phyloP scores from a whole-genome alignment of 108 stramenopile species.

The Aureococcus anophagefferens region DNA sequence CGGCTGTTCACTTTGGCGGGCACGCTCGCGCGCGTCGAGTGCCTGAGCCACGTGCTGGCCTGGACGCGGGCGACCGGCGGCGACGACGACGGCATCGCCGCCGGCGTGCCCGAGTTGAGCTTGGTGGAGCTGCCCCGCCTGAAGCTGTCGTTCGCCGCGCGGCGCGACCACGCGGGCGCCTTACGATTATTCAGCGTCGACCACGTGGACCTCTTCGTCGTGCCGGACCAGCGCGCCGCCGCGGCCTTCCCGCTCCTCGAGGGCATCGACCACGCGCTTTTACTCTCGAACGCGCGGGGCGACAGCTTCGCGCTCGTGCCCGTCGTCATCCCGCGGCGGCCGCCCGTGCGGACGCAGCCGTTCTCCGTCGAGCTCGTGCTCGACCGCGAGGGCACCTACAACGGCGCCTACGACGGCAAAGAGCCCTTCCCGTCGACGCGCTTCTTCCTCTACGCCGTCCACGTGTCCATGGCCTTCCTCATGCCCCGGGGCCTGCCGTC shows the following conservation, averaged over 20 bases:
- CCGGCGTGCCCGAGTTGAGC: too few relatives aligned
- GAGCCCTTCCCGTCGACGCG: slow-evolving; percentile 16
- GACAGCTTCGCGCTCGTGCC: slow-evolving; percentile 28
- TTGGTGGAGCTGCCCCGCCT: too few relatives aligned
- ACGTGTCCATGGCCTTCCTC: slow-evolving; percentile 21
- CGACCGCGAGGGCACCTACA: slow-evolving; percentile 3
- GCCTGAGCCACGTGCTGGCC: too few relatives aligned
- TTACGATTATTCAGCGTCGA: too few relatives aligned
- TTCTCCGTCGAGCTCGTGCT: slow-evolving; percentile 19
- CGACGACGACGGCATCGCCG: too few relatives aligned
- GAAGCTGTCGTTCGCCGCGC: too few relatives aligned
- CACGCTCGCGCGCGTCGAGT: too few relatives aligned
- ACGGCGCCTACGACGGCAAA: background rate
- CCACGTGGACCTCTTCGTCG: too few relatives aligned
- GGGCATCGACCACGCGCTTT: slow-evolving; percentile 21
- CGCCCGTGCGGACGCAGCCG: slow-evolving; percentile 12
- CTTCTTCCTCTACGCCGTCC: slow-evolving; percentile 29
- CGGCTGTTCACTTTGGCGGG: too few relatives aligned
- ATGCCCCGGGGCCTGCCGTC: slow-evolving; percentile 10
- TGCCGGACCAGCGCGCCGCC: too few relatives aligned
- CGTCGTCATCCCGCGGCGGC: slow-evolving; percentile 12
- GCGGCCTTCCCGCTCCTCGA: slow-evolving; percentile 18
- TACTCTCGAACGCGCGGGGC: slow-evolving; percentile 21
- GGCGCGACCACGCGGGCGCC: too few relatives aligned
- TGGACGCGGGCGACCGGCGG: too few relatives aligned